phyloP scores from a whole-genome alignment of 2,329 filamentous ascomycete species.

The Eurotiales sp. region DNA sequence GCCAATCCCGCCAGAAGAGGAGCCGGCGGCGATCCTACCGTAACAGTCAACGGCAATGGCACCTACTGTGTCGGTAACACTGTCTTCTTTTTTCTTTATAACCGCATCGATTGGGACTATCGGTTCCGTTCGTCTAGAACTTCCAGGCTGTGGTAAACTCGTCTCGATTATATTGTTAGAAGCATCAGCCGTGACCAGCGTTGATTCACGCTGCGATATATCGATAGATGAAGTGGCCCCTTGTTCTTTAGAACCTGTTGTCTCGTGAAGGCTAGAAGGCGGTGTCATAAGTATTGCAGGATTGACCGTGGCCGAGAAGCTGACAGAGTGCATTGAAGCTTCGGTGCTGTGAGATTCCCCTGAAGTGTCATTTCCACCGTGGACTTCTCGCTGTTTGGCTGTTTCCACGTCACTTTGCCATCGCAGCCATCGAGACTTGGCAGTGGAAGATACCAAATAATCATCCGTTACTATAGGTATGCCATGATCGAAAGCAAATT shows the following conservation, averaged over 20 bases:
- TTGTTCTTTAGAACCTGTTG: constrained; percentile 1
- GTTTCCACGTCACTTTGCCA: constrained; percentile 71
- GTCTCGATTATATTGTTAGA: constrained; percentile 2
- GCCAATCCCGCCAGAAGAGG: constrained; percentile 94
- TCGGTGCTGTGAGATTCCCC: constrained; percentile 20
- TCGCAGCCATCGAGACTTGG: constrained; percentile 70
- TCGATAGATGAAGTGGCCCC: neutral
- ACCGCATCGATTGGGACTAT: neutral
- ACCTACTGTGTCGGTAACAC: constrained; percentile 90
- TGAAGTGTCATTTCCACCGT: constrained; percentile 20
- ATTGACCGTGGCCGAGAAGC: constrained; percentile 22
- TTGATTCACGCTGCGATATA: neutral
- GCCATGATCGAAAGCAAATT: constrained; percentile 79
- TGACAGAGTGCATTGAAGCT: constrained; percentile 20
- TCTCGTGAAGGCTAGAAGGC: constrained; percentile 16
- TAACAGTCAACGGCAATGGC: constrained; percentile 85
- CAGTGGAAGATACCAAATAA: constrained; percentile 72
- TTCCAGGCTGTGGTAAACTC: neutral
- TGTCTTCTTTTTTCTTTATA: constrained; percentile 45
- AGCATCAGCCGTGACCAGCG: constrained; percentile 8
- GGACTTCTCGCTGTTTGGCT: constrained; percentile 46
- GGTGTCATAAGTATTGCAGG: constrained; percentile 21
- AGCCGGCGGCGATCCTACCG: constrained; percentile 87
- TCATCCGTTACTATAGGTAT: constrained; percentile 72
- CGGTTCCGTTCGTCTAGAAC: neutral